Conservation (phyloP, 345 rosid genomes). For the Acer yangbiense region DNA sequence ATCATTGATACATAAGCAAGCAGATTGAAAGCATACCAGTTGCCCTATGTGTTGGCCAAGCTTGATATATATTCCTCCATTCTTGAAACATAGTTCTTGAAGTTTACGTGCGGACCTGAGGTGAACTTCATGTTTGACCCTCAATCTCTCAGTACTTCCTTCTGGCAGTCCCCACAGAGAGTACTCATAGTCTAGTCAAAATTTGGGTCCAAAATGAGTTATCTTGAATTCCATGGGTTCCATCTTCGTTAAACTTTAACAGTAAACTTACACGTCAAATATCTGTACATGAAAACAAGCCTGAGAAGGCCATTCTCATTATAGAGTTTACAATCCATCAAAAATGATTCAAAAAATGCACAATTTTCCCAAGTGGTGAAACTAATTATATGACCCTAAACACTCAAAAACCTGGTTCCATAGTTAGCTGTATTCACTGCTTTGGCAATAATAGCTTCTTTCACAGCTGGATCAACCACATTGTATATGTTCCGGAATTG, state of each 20-base stretch:
- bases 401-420: neutral
- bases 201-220: neutral
- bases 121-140: slow-evolving; percentile 86
- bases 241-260: neutral
- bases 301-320: neutral
- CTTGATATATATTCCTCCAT: slow-evolving; percentile 94
- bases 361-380: neutral
- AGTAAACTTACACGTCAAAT: neutral
- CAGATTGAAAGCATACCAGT: slow-evolving; percentile 52
- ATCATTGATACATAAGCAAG: slow-evolving; percentile 13
- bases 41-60: slow-evolving; percentile 97
- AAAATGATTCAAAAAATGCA: neutral
- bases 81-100: slow-evolving; percentile 84
- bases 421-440: neutral
- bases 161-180: slow-evolving; percentile 83
- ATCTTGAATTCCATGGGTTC: neutral
- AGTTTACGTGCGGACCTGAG: slow-evolving; percentile 87
- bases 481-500: neutral
- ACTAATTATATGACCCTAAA: neutral
- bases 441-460: neutral
- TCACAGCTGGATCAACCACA: neutral
- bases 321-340: neutral
- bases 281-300: neutral
- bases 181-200: slow-evolving; percentile 71
- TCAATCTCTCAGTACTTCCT: slow-evolving; percentile 71